These are phyloP conservation scores for Saccharomyces pastorianus DNA, from an alignment of 1,139 yeast species.

Conservation along the genomic window DNA sequence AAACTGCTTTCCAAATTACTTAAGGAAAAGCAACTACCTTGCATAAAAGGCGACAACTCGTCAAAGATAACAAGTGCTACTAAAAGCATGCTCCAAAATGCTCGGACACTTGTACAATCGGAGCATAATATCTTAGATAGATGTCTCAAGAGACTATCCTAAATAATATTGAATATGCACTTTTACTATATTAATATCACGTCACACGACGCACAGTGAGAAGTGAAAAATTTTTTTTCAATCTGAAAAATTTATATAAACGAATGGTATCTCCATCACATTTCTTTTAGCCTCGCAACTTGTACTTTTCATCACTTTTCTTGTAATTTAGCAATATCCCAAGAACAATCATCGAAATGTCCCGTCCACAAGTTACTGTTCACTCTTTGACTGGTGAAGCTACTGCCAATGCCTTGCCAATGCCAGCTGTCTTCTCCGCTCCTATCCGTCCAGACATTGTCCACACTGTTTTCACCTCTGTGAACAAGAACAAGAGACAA, in stretches of 20 bases:
- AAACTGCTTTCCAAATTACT: not conserved
- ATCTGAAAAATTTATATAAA: not conserved
- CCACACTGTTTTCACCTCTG: constrained; percentile 96
- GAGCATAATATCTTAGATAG: not conserved
- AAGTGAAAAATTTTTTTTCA: not conserved
- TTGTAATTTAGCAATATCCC: not conserved
- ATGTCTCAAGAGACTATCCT: not conserved
- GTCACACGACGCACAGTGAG: not conserved
- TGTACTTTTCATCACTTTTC: not conserved
- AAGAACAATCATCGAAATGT: constrained; percentile 37
- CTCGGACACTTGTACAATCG: not conserved
- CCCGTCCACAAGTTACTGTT: constrained; percentile 97
- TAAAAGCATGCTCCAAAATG: not conserved
- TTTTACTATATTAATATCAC: not conserved
- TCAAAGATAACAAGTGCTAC: not conserved
- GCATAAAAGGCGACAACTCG: not conserved
- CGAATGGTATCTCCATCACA: not conserved
- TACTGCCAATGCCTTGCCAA: constrained; percentile 75
- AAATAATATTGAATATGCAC: not conserved
- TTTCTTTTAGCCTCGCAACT: not conserved
- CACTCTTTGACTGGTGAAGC: constrained; percentile 83
- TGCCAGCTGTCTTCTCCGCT: constrained; percentile 98
- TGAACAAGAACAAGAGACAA: constrained; percentile 99
- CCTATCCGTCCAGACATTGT: constrained; percentile 99
- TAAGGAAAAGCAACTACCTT: not conserved